Evolutionary conservation across 306 rosid species (phyloP).

Genomic region (Mimosa bimucronata): DNA sequence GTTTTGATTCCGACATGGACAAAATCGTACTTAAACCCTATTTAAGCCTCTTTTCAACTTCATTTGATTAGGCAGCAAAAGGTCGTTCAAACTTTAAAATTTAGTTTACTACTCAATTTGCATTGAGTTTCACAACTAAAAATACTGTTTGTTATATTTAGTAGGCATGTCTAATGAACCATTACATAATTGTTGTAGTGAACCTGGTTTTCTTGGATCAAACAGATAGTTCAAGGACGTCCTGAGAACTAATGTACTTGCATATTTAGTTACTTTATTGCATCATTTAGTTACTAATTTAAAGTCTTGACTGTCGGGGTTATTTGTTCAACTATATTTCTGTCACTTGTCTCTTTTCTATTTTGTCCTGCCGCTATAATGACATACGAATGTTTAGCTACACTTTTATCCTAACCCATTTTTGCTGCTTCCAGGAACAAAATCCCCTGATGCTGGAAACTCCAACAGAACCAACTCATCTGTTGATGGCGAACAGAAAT

Average conservation of each 20-base stretch:
- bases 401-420: background rate
- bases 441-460: background rate
- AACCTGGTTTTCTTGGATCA: background rate
- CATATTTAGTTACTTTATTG: background rate
- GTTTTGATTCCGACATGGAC: background rate
- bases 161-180: background rate
- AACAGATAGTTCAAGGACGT: background rate
- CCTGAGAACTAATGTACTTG: background rate
- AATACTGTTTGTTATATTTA: too few relatives aligned
- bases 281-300: background rate
- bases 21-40: background rate
- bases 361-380: background rate
- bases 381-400: background rate
- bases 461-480: background rate
- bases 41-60: background rate
- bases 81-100: background rate
- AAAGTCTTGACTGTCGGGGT: background rate
- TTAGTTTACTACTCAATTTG: background rate
- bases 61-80: background rate
- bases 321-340: background rate
- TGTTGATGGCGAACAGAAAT: background rate
- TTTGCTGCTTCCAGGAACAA: constrained; percentile 2
- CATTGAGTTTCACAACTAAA: background rate
- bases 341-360: background rate
- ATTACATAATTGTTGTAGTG: background rate